Conservation (phyloP, 2,329 filamentous ascomycete genomes). For the Stenocarpella maydis region DNA sequence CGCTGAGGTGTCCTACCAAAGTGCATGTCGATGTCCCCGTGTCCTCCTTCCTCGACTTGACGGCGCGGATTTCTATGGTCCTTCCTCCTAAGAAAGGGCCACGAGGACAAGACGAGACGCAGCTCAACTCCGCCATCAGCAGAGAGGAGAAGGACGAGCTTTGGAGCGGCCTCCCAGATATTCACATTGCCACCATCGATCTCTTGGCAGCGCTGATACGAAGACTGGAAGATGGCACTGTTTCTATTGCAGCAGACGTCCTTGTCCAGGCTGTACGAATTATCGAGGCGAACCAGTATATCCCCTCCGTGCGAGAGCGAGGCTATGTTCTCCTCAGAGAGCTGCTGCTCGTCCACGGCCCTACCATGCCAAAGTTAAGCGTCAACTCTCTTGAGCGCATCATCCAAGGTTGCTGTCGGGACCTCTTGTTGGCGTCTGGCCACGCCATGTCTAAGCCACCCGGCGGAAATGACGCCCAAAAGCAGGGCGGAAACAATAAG, state of each 20-base stretch:
- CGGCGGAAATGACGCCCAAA: constrained; percentile 35
- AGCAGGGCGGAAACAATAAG: constrained; percentile 37
- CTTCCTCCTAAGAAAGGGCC: constrained; percentile 56
- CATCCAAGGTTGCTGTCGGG: constrained; percentile 75
- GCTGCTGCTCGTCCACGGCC: constrained; percentile 69
- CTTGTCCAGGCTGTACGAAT: constrained; percentile 78
- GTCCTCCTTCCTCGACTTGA: constrained; percentile 72
- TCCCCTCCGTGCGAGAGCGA: constrained; percentile 63
- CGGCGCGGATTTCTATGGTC: constrained; percentile 75
- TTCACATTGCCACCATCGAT: constrained; percentile 76
- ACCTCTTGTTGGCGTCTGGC: constrained; percentile 68
- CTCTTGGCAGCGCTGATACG: constrained; percentile 65
- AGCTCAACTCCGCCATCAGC: constrained; percentile 75
- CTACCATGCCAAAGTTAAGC: constrained; percentile 70
- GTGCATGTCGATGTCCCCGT: constrained; percentile 72
- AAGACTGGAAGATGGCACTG: constrained; percentile 64
- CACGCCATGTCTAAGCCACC: constrained; percentile 40
- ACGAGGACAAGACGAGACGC: constrained; percentile 59
- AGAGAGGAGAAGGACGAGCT: constrained; percentile 85
- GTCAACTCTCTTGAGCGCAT: constrained; percentile 69
- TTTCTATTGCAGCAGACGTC: constrained; percentile 68
- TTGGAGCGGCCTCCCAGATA: constrained; percentile 74
- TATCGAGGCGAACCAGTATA: constrained; percentile 65
- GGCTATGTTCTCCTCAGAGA: constrained; percentile 67
- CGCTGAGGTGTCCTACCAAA: constrained; percentile 71